These are phyloP conservation scores for Osmanthus fragrans DNA, from an alignment of 257 asterid genomes.

Conservation along the genomic window DNA sequence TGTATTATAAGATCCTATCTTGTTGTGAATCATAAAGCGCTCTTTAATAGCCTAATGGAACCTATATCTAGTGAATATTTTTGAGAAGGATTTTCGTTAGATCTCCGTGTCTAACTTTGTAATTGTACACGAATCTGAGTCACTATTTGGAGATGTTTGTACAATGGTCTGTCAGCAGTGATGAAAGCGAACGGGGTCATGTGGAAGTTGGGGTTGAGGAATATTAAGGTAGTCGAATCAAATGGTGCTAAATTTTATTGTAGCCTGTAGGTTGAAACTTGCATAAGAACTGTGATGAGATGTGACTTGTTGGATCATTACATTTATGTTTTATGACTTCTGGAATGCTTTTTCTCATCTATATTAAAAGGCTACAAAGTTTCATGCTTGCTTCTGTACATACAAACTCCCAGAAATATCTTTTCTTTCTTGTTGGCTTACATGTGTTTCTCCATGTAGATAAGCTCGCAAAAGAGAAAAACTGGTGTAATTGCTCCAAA, in stretches of 20 bases:
- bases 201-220: background rate
- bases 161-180: background rate
- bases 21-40: background rate
- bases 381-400: background rate
- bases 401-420: background rate
- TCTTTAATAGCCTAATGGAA: background rate
- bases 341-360: background rate
- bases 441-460: conserved; percentile 43
- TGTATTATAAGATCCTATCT: background rate
- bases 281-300: background rate
- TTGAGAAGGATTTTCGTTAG: background rate
- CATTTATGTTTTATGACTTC: background rate
- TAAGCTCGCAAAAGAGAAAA: conserved; percentile 85
- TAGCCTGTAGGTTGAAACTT: background rate
- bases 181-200: background rate
- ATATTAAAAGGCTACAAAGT: background rate
- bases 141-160: background rate
- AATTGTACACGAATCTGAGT: background rate
- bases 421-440: background rate
- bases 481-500: conserved; percentile 93
- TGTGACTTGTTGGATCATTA: background rate
- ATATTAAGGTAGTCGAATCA: background rate
- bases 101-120: conserved; percentile 9
- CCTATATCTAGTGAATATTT: background rate
- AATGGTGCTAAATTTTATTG: background rate